Percentiles rank a stretch among this genome's conserved stretches.
phyloP scores from a whole-genome alignment of 108 stramenopile species.

The Nitzschia sp. region DNA sequence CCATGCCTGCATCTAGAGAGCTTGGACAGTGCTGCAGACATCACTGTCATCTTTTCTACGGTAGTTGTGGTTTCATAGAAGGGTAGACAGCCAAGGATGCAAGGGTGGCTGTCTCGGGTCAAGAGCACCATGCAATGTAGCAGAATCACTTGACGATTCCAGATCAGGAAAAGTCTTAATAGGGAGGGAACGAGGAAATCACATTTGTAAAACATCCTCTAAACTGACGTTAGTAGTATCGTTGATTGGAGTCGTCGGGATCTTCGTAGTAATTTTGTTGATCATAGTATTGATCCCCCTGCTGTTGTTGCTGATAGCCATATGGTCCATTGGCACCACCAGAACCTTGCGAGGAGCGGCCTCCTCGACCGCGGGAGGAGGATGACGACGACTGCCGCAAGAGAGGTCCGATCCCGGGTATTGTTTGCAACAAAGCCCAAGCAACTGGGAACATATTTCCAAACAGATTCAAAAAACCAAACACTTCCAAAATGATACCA shows the following conservation, averaged over 20 bases:
- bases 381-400: conserved; percentile 31
- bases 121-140: too few species aligned
- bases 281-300: conserved; percentile 18
- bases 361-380: neutral
- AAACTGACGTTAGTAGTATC: conserved; percentile 10
- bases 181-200: too few species aligned
- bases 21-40: too few species aligned
- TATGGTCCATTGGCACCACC: conserved; percentile 12
- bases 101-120: too few species aligned
- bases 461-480: conserved; percentile 92
- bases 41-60: too few species aligned
- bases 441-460: conserved; percentile 91
- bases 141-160: too few species aligned
- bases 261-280: conserved; percentile 20
- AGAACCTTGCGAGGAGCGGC: conserved; percentile 1
- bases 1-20: too few species aligned
- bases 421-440: conserved; percentile 56
- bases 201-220: too few species aligned
- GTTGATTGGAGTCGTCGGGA: conserved; percentile 16
- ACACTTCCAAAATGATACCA: conserved; percentile 86
- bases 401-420: conserved; percentile 75
- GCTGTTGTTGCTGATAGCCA: neutral
- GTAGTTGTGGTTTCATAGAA: too few species aligned
- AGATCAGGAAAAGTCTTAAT: too few species aligned
- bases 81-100: too few species aligned